Evolutionary conservation across 169 alveolate species (phyloP).

Genomic region (Cryptosporidium ryanae): DNA sequence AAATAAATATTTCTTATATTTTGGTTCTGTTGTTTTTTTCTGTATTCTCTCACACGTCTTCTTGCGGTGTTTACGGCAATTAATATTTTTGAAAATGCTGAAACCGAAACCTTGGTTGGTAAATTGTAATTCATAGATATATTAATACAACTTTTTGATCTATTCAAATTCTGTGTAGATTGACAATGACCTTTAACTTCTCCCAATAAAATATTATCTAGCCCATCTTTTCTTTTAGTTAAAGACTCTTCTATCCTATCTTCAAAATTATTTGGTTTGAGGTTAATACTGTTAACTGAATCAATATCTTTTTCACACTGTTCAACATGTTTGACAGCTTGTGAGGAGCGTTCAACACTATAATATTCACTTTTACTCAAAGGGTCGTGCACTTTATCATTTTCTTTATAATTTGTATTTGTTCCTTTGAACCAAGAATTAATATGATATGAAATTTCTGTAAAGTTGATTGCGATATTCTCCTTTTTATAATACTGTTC

Average conservation of each 20-base stretch:
- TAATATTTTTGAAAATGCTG: slow-evolving; percentile 44
- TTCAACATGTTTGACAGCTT: too few species aligned
- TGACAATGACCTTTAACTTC: neutral
- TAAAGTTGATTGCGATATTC: too few species aligned
- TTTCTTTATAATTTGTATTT: too few species aligned
- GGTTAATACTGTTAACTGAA: neutral
- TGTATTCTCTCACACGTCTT: slow-evolving; percentile 71
- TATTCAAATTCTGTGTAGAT: neutral
- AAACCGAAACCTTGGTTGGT: neutral
- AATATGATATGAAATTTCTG: too few species aligned
- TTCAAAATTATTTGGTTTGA: neutral
- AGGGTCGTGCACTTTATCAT: too few species aligned
- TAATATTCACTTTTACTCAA: too few species aligned
- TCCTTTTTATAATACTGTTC: too few species aligned
- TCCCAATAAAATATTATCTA: neutral
- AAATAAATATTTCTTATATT: neutral
- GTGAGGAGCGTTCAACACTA: too few species aligned
- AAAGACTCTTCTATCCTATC: slow-evolving; percentile 1
- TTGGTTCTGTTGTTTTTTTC: slow-evolving; percentile 36
- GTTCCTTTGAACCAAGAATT: too few species aligned
- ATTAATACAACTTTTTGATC: slow-evolving; percentile 3
- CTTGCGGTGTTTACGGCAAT: slow-evolving; percentile 69
- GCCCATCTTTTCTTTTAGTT: neutral
- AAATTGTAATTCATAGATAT: neutral
- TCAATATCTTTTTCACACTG: too few species aligned